Evolutionary conservation across 495 filamentous ascomycete species (phyloP), one percentile per base, ranked within the genome.

Genomic region (Penicillium pulvis): DNA sequence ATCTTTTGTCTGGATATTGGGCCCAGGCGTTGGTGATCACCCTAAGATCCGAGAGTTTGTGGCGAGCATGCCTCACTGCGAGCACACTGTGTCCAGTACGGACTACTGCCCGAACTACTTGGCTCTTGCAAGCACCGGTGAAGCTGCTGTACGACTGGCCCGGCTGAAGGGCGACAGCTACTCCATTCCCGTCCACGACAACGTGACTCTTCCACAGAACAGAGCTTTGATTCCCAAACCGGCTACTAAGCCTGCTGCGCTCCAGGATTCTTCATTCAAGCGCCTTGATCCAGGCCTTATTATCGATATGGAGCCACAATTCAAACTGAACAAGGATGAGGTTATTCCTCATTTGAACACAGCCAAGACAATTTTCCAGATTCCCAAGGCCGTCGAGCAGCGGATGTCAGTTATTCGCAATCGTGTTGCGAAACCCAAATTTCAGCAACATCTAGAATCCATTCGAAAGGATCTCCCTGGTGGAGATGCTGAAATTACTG

Each of bases 1-100:
- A 26, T 85, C 79, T 28, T 85, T 95, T 28, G 79, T 92, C 55
- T 98, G 93, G 93, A 89, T 90, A 51, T 78, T 96, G 7, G 89
- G 89, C 3, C 76, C 78, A 14, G 85, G 83, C 0, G 80, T 97
- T n/a, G 74, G 75, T 11, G 70, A 81, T 2, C 80, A 94, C 63
- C 67, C 79, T 8, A 77, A 76, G 44, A 64, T 98, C 14, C 77
- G 74, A 28, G 66, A 82, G 16, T 97, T 97, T 64, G 89, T 96
- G 69, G 63, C 80, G 39, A 73, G 78, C 16, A 82, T 83, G 66
- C 67, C 77, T 2, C 67, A 82, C 20, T 69, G 88, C 41, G 80
- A 87, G 66, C 93, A 98, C 73, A 75, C 93, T 12, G 77, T 98
- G 1, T 87, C 91, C 23, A 87, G 90, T 17, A 66, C 77, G 12